Percentiles rank a stretch among this genome's conserved stretches.
Conservation (phyloP, 306 rosid species). For the Vachellia pachyceras region DNA sequence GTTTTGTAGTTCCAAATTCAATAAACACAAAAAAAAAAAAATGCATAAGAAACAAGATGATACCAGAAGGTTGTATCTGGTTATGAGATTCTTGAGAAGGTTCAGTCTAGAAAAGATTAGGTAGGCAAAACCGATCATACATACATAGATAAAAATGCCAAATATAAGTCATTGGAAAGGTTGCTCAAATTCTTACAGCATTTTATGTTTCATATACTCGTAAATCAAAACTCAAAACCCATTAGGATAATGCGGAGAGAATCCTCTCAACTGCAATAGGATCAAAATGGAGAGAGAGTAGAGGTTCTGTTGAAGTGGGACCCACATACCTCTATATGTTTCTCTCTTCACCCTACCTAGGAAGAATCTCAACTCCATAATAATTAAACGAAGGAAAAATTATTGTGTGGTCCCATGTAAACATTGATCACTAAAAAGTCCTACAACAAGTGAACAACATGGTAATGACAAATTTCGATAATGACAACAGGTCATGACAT, state of each 20-base stretch:
- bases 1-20: slow-evolving; percentile 21
- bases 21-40: not conserved
- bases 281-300: not conserved
- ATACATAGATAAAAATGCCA: not conserved
- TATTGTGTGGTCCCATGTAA: no score
- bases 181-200: not conserved
- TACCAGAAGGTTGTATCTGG: not conserved
- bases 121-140: not conserved
- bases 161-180: not conserved
- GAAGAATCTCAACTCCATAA: not conserved
- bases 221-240: not conserved
- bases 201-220: not conserved
- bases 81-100: not conserved
- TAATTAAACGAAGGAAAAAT: not conserved
- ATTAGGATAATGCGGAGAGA: not conserved
- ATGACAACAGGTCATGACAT: no score
- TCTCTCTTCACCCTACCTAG: not conserved
- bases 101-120: not conserved
- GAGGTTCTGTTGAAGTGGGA: not conserved
- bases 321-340: not conserved
- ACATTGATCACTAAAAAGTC: no score
- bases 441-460: no score
- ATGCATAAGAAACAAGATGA: not conserved
- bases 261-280: not conserved
- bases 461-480: no score